These are phyloP conservation scores for Podosphaera aphanis DNA, from an alignment of 2,329 filamentous ascomycete species.

Conservation along the genomic window DNA sequence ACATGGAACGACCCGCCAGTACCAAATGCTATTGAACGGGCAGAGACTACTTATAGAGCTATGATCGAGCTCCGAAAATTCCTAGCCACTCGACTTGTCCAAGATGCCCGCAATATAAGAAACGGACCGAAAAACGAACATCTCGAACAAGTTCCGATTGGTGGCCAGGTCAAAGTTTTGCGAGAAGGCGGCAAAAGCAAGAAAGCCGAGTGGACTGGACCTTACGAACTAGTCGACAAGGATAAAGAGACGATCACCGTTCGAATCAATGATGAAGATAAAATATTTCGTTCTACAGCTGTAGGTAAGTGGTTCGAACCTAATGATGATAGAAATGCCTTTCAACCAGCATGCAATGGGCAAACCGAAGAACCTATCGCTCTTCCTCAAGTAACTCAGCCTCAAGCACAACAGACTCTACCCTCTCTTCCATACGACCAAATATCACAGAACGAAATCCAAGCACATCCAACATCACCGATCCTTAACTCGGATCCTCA, in stretches of 20 bases:
- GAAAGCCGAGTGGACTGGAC: neutral
- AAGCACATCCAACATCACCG: no score
- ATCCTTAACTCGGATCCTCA: no score
- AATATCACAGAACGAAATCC: no score
- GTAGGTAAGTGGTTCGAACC: neutral
- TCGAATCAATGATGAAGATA: neutral
- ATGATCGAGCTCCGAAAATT: constrained; percentile 3
- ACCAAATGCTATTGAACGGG: neutral
- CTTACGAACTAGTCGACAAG: neutral
- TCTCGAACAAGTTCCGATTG: neutral
- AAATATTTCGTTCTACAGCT: neutral
- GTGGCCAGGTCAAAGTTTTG: neutral
- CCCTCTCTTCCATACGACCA: no score
- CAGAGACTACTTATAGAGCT: constrained; percentile 2
- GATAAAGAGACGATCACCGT: neutral
- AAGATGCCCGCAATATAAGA: no score
- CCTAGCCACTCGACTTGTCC: neutral
- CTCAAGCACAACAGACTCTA: neutral
- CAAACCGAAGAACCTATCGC: no score
- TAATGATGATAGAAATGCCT: no score
- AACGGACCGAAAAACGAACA: neutral
- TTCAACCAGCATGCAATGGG: no score
- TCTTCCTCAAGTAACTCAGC: neutral
- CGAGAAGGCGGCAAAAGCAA: neutral
- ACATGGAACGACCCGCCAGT: neutral